These are phyloP conservation scores for Pholiota conissans DNA, from an alignment of 768 basidiomycete species.

Conservation along the genomic window DNA sequence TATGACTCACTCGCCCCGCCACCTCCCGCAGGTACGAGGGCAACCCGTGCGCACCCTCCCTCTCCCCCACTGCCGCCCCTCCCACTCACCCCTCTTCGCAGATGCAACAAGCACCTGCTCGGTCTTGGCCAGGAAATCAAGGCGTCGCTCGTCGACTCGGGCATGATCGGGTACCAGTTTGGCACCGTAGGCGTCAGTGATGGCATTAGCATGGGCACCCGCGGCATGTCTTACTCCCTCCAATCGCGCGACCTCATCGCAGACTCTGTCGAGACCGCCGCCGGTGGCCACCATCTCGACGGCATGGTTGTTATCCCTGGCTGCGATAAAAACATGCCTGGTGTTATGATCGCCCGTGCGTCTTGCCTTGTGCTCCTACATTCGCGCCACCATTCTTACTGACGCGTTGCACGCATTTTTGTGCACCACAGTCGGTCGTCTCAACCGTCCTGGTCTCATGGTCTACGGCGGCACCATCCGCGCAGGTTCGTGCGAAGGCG, in stretches of 20 bases:
- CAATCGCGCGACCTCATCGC: constrained; percentile 98
- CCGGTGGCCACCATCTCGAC: constrained; percentile 96
- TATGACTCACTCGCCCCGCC: constrained; percentile 12
- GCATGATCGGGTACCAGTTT: constrained; percentile 94
- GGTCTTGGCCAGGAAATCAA: constrained; percentile 88
- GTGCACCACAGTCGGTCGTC: constrained; percentile 68
- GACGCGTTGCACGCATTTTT: constrained; percentile 2
- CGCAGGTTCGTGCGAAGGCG: constrained; percentile 87
- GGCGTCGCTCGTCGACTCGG: constrained; percentile 65
- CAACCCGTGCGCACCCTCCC: constrained; percentile 75
- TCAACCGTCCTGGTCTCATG: constrained; percentile 97
- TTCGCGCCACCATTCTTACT: constrained; percentile 17
- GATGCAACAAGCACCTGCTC: constrained; percentile 94
- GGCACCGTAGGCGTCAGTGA: constrained; percentile 98
- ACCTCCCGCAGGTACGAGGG: constrained; percentile 87
- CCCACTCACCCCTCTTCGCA: constrained; percentile 28
- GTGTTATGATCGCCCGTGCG: constrained; percentile 94
- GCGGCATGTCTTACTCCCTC: constrained; percentile 92
- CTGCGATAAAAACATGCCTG: constrained; percentile 99
- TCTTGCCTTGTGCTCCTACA: constrained; percentile 34
- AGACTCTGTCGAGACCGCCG: constrained; percentile 94
- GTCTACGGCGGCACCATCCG: constrained; percentile 96
- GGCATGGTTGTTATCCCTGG: constrained; percentile 97
- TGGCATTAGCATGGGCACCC: constrained; percentile 97
- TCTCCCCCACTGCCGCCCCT: constrained; percentile 6